Percentiles rank a stretch among this genome's conserved stretches.
These are phyloP conservation scores for Aristolochia contorta DNA, from an alignment of 164 flowering plant species.

Conservation along the genomic window DNA sequence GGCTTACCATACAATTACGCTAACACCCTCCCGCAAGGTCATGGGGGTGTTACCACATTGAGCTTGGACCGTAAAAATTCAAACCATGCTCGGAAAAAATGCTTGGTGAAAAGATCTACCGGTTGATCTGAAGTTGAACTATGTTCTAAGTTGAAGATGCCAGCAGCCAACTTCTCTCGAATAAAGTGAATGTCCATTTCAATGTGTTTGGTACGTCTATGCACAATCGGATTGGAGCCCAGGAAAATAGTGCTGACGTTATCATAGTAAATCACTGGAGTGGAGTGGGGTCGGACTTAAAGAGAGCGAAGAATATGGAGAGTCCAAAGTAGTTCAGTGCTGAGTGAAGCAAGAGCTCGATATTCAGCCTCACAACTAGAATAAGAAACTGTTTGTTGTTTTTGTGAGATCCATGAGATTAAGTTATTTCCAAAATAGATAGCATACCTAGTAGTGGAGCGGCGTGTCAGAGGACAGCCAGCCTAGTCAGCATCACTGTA, in stretches of 20 bases:
- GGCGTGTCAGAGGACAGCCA: no score
- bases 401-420: not conserved
- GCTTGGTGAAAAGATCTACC: not conserved
- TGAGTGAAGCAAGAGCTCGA: no score
- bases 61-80: not conserved
- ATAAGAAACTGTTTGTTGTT: not conserved
- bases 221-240: not conserved
- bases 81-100: not conserved
- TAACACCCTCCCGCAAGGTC: not conserved
- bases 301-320: not conserved
- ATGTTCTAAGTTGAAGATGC: not conserved
- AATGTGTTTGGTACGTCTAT: not conserved
- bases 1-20: no score
- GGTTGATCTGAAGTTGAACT: not conserved
- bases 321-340: not conserved
- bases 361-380: no score
- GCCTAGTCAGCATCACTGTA: not conserved
- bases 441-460: not conserved
- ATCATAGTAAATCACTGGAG: not conserved
- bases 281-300: not conserved
- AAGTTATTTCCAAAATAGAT: not conserved
- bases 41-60: no score
- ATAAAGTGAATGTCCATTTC: no score
- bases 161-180: not conserved
- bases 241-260: not conserved